Evolutionary conservation across 2,329 filamentous ascomycete genomes (phyloP).

Genomic region (Calonectria ilicicola): DNA sequence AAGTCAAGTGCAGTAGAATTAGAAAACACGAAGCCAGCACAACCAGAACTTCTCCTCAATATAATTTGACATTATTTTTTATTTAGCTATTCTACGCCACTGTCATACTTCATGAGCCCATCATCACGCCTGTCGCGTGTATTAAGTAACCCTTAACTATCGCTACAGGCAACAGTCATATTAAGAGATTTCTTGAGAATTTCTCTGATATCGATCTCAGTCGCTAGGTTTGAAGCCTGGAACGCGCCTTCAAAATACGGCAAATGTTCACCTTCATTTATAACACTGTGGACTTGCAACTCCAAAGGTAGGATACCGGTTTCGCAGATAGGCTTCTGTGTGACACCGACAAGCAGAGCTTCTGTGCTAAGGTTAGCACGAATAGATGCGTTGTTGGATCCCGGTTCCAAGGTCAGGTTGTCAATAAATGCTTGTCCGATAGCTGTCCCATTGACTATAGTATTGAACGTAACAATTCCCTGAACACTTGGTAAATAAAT

Average conservation of each 20-base stretch:
- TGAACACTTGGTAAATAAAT: neutral
- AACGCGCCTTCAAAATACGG: neutral
- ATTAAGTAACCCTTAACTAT: neutral
- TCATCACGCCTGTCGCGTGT: neutral
- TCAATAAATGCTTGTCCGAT: neutral
- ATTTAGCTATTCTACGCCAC: too few species aligned
- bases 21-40: too few species aligned
- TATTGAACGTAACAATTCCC: neutral
- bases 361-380: neutral
- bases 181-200: neutral
- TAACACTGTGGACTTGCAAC: neutral
- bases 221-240: neutral
- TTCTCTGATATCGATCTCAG: neutral
- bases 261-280: neutral
- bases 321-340: neutral
- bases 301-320: slow-evolving; percentile 1
- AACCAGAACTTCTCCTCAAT: too few species aligned
- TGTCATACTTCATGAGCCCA: neutral
- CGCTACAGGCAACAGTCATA: neutral
- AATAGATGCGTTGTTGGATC: neutral
- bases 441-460: neutral
- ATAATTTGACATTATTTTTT: too few species aligned
- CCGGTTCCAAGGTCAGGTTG: neutral
- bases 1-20: too few species aligned
- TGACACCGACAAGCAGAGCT: neutral